Conservation (phyloP, 805 yeast species). For the Schizosaccharomyces lindneri region DNA sequence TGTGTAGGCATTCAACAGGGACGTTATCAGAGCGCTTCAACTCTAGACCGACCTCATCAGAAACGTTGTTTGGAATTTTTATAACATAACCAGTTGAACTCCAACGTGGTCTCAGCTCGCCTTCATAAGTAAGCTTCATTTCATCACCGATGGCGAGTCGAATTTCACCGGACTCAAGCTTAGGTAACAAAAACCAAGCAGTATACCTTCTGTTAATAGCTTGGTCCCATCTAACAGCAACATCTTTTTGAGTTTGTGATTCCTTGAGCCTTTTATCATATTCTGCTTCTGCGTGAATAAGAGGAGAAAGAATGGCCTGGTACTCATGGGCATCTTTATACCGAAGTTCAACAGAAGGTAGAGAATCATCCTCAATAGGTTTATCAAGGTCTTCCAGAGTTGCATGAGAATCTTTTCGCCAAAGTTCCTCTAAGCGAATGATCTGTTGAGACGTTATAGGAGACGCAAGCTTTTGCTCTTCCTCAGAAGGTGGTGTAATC, state of each 20-base stretch:
- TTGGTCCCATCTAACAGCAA: conserved; percentile 48
- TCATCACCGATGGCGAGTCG: conserved; percentile 71
- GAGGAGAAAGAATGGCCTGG: conserved; percentile 63
- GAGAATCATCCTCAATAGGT: conserved; percentile 27
- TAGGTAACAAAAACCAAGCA: conserved; percentile 44
- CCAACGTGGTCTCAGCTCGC: conserved; percentile 39
- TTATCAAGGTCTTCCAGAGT: conserved; percentile 41
- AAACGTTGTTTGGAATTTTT: conserved; percentile 38
- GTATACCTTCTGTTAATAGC: conserved; percentile 39
- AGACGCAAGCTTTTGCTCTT: conserved; percentile 30
- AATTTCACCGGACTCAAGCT: conserved; percentile 34
- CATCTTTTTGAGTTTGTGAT: conserved; percentile 48
- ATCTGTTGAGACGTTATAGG: conserved; percentile 41
- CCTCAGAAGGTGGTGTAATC: conserved; percentile 43
- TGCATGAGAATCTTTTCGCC: conserved; percentile 52
- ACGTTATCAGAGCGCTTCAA: conserved; percentile 19
- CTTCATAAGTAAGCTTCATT: conserved; percentile 39
- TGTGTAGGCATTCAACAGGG: conserved; percentile 34
- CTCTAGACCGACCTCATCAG: conserved; percentile 51
- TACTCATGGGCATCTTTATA: conserved; percentile 67
- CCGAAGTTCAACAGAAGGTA: conserved; percentile 48
- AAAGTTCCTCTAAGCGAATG: conserved; percentile 46
- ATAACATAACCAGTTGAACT: conserved; percentile 46
- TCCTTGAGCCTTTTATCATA: conserved; percentile 52
- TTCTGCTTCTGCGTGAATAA: conserved; percentile 61